Evolutionary conservation across 306 rosid species (phyloP).

Genomic region (Cicer arietinum): DNA sequence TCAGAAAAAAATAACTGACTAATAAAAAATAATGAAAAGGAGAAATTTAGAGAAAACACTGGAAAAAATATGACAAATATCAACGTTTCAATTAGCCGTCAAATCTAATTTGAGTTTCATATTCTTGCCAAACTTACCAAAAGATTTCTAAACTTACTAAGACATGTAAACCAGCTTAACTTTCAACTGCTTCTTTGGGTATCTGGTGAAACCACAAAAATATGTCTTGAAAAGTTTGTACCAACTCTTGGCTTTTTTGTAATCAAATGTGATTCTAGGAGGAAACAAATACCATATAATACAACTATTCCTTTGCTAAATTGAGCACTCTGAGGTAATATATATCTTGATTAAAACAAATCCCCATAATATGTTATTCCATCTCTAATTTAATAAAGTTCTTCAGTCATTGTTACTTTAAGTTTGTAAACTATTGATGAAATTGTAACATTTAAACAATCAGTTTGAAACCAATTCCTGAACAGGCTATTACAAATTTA

Average conservation of each 20-base stretch:
- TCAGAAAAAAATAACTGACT: background rate
- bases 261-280: background rate
- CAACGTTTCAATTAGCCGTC: slow-evolving; percentile 6
- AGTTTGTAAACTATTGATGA: too few relatives aligned
- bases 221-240: slow-evolving; percentile 5
- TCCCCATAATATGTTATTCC: too few relatives aligned
- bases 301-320: too few relatives aligned
- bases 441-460: too few relatives aligned
- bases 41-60: slow-evolving; percentile 18
- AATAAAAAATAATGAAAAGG: slow-evolving; percentile 21
- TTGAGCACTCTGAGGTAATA: too few relatives aligned
- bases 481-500: too few relatives aligned
- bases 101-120: slow-evolving; percentile 27
- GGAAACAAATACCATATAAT: too few relatives aligned
- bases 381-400: too few relatives aligned
- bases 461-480: too few relatives aligned
- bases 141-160: slow-evolving; percentile 12
- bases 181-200: slow-evolving; percentile 36
- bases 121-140: slow-evolving; percentile 21
- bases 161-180: slow-evolving; percentile 18
- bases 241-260: slow-evolving; percentile 13
- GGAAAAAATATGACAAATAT: slow-evolving; percentile 30
- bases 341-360: too few relatives aligned
- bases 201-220: slow-evolving; percentile 18
- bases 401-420: too few relatives aligned